Evolutionary conservation across 148 eudicot genomes (phyloP).

Genomic region (Oxyria digyna): DNA sequence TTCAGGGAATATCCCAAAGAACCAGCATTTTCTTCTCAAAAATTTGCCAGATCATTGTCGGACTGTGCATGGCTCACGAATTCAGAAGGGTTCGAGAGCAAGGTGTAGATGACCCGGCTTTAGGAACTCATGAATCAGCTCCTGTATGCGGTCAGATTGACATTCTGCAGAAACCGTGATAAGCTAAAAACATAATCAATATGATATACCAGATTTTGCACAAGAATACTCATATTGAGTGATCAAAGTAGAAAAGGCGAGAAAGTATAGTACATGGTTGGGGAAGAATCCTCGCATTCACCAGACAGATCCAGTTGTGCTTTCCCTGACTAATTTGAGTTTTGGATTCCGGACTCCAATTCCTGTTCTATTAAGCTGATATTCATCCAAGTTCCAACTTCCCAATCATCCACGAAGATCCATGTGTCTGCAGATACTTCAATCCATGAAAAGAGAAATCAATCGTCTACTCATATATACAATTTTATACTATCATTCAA

Average conservation of each 20-base stretch:
- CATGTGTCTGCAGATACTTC: not conserved
- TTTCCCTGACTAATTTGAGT: not conserved
- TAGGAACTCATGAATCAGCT: not conserved
- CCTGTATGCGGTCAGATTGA: not conserved
- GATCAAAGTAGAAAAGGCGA: not conserved
- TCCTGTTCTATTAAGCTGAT: not conserved
- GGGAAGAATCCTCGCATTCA: not conserved
- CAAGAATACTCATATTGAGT: not conserved
- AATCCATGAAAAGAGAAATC: not conserved
- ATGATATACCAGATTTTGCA: not conserved
- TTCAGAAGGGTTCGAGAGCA: not conserved
- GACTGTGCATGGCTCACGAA: not conserved
- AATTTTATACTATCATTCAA: not conserved
- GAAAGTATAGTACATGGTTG: not conserved
- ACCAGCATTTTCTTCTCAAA: not conserved
- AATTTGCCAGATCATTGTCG: not conserved
- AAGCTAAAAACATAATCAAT: not conserved
- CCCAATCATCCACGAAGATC: constrained; percentile 1
- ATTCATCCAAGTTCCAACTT: not conserved
- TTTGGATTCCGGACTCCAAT: not conserved
- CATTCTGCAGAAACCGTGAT: constrained; percentile 2
- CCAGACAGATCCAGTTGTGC: not conserved
- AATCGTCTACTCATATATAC: not conserved
- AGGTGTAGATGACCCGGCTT: not conserved
- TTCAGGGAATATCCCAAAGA: not conserved